phyloP scores from a whole-genome alignment of 1,284 basidiomycete genomes.

The Serendipita sp. region DNA sequence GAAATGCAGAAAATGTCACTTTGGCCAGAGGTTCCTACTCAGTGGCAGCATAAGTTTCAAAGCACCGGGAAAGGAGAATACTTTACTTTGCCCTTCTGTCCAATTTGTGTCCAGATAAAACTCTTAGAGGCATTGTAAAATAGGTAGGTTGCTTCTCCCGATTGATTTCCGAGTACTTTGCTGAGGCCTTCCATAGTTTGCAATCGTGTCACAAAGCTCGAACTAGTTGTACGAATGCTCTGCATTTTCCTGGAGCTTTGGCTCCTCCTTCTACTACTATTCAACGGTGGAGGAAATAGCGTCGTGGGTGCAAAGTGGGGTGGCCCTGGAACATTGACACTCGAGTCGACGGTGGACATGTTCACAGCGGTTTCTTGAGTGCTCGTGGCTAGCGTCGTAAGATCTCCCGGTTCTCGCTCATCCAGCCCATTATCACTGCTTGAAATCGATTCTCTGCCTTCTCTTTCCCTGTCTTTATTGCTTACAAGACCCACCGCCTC shows the following conservation, averaged over 20 bases:
- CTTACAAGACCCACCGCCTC: slow-evolving; percentile 16
- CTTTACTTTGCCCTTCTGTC: slow-evolving; percentile 60
- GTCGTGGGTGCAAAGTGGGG: slow-evolving; percentile 17
- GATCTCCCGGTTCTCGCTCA: slow-evolving; percentile 32
- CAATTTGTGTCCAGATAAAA: slow-evolving; percentile 71
- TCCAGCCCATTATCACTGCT: slow-evolving; percentile 49
- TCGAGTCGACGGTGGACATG: slow-evolving; percentile 25
- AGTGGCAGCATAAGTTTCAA: neutral
- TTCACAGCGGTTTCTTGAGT: slow-evolving; percentile 21
- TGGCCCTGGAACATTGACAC: slow-evolving; percentile 20
- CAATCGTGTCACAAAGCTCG: slow-evolving; percentile 76
- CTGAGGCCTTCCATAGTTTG: slow-evolving; percentile 66
- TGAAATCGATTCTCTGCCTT: slow-evolving; percentile 57
- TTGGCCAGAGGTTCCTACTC: slow-evolving; percentile 69
- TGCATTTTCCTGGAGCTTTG: slow-evolving; percentile 61
- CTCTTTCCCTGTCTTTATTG: slow-evolving; percentile 19
- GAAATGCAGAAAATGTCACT: slow-evolving; percentile 73
- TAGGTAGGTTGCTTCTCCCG: slow-evolving; percentile 64
- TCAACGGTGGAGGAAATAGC: slow-evolving; percentile 29
- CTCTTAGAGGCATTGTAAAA: slow-evolving; percentile 75
- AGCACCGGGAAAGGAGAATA: neutral
- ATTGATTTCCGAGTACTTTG: slow-evolving; percentile 34
- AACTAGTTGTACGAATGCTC: slow-evolving; percentile 75
- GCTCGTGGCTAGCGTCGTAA: slow-evolving; percentile 21
- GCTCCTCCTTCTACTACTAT: slow-evolving; percentile 45